Base-by-base conservation (phyloP, 1,139 yeast genomes). In the Geotrichum klebahnii region DNA sequence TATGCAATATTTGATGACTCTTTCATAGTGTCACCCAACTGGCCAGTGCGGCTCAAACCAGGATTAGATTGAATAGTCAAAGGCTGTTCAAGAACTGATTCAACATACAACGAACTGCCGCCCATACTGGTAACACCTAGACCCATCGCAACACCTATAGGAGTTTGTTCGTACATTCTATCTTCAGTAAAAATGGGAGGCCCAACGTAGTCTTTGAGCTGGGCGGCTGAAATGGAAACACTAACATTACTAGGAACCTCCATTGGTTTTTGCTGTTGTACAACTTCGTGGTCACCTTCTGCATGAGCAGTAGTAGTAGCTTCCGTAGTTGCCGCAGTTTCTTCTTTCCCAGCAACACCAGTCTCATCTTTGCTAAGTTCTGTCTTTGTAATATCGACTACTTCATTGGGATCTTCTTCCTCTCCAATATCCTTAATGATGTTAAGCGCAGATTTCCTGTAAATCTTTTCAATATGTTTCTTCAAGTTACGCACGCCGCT, bases 101-200 rank as follows among this genome's bases (percentile, higher is more conserved):
- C 99, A 51, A 92, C 90, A 67, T 90, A 92, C 62, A 94, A 75
- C 0, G 97, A 88, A 58, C 92, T 87, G 55, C 96, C 96, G 51
- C 98, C 98, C 65, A 88, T 78, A 12, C 87, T 78, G 12, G 95
- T 88, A 80, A 92, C 92, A 1, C 97, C 94, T 54, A 94, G 79
- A 24, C 98, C 99, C 79, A 95, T 88, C 6, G 94, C 92, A 29
- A 94, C 97, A 68, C 99, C 99, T 0, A 96, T 89, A 37, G 95
- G 95, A 1, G 95, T 85, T 1, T 77, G 71, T 55, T 89, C 96
- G 57, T 77, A 81, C 51, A 92, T 74, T 59, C 97, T 78, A 63
- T 88, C 96, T 36, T 85, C 77, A 12, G 86, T 81, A 67, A 79
- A 88, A 28, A 87, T 75, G 56, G 96, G 95, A n/a, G 97, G 95